These are phyloP conservation scores for Hypoxylon subgilvum DNA, from an alignment of 495 filamentous ascomycete genomes.

Conservation along the genomic window DNA sequence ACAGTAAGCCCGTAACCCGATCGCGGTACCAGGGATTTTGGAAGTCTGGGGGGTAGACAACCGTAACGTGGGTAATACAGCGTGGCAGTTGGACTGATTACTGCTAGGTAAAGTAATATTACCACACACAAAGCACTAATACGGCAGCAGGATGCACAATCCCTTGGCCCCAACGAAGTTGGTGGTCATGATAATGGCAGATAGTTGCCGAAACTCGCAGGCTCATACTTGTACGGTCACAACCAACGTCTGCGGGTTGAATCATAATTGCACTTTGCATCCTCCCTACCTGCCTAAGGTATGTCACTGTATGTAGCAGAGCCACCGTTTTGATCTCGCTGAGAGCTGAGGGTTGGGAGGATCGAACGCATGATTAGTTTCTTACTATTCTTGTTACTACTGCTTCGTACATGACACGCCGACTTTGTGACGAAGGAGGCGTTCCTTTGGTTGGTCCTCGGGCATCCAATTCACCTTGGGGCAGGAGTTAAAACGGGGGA, in stretches of 20 bases:
- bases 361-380: constrained; percentile 16
- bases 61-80: constrained; percentile 19
- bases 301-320: too few relatives aligned
- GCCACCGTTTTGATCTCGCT: constrained; percentile 19
- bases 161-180: constrained; percentile 19
- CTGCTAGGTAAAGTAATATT: constrained; percentile 30
- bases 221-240: constrained; percentile 20
- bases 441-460: constrained; percentile 22
- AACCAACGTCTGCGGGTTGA: constrained; percentile 17
- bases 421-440: constrained; percentile 30
- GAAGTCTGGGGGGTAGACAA: constrained; percentile 1
- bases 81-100: constrained; percentile 26
- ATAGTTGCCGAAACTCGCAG: constrained; percentile 32
- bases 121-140: constrained; percentile 28
- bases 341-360: too few relatives aligned
- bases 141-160: constrained; percentile 23
- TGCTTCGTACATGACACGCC: constrained; percentile 17
- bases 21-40: constrained; percentile 22
- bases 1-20: constrained; percentile 34
- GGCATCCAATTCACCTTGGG: constrained; percentile 36
- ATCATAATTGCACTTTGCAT: constrained; percentile 24
- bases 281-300: constrained; percentile 6
- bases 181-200: constrained; percentile 1
- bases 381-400: constrained; percentile 25
- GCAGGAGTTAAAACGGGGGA: constrained; percentile 30